Percentiles rank a stretch among this genome's conserved stretches.
These are phyloP conservation scores for Raphanus hybrid DNA, from an alignment of 441 rosid genomes.

Conservation along the genomic window DNA sequence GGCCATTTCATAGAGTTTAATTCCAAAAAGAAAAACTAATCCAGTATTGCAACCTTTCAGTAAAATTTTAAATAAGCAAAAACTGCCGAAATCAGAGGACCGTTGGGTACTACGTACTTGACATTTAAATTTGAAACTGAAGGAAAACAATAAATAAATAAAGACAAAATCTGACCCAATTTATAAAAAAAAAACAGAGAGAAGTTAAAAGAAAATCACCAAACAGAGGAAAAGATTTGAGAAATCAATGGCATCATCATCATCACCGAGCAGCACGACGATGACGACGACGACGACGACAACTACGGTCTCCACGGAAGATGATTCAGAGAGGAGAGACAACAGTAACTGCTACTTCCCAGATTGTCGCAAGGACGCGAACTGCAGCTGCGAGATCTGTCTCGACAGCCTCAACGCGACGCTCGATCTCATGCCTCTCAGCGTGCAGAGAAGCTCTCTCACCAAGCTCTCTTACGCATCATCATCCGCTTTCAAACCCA, in stretches of 20 bases:
- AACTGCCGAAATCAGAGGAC: constrained; percentile 28
- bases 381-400: constrained; percentile 83
- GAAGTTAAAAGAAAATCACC: neutral
- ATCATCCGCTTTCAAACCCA: constrained; percentile 28
- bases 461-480: constrained; percentile 58
- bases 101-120: constrained; percentile 30
- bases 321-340: constrained; percentile 60
- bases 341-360: constrained; percentile 83
- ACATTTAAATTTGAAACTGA: constrained; percentile 26
- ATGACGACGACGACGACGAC: constrained; percentile 18
- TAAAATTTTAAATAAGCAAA: neutral
- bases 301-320: constrained; percentile 42
- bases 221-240: constrained; percentile 28
- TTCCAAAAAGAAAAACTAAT: no score
- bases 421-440: constrained; percentile 80
- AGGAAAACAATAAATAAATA: neutral
- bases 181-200: neutral
- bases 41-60: no score
- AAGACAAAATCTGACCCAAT: constrained; percentile 5
- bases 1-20: no score
- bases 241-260: constrained; percentile 49
- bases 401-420: constrained; percentile 86
- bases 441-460: constrained; percentile 70
- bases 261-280: constrained; percentile 36
- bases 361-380: constrained; percentile 85